Base-by-base conservation (phyloP, 1,284 basidiomycete genomes). In the Cutaneotrichosporon sp. region DNA sequence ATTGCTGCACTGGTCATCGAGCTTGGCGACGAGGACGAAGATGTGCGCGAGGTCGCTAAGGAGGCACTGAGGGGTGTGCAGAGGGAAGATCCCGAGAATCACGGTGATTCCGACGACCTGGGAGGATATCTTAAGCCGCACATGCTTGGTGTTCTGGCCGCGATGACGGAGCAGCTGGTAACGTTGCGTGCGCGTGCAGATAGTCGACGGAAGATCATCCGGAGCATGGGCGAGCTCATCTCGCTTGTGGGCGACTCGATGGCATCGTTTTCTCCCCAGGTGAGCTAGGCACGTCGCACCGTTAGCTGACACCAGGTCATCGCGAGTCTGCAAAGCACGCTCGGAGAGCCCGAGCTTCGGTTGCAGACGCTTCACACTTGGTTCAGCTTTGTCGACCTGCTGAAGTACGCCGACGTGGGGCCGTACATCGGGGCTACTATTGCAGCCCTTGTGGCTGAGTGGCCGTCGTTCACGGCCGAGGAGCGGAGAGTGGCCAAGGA, bases 241-340 rank as follows among this genome's bases (percentile, higher is more conserved):
- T 70, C 76, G 20, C 79, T 83, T 20, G 83, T 96, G 44, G 92
- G 89, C 0, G 75, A 83, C 11, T 77, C 81, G 0, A 85, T 91
- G 62, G 80, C 79, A 32, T 82, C 81, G 46, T 85, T 90, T 52
- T 85, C 88, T 2, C 88, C 90, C 9, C 91, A 96, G 82, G 91
- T 90, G 74, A 60, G 55, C 10, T 11, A 3, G 16, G 34, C 3
- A 2, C 2, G 20, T 19, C 19, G 7, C 14, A n/a, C 34, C 17
- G 35, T 5, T 4, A 16, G 19, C 51, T 61, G 41, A 66, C 19
- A 43, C 48, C 62, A 96, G 90, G 86, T 98, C 62, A 91, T 98
- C 86, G 91, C 94, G 0, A 91, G 88, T n/a, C 80, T 98, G 37
- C 94, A 97, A 75, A 90, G 88, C 17, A 89, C 87, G 70, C 79